Conservation (phyloP, 176 grass and related monocot genomes). For the Aechmea fasciata region DNA sequence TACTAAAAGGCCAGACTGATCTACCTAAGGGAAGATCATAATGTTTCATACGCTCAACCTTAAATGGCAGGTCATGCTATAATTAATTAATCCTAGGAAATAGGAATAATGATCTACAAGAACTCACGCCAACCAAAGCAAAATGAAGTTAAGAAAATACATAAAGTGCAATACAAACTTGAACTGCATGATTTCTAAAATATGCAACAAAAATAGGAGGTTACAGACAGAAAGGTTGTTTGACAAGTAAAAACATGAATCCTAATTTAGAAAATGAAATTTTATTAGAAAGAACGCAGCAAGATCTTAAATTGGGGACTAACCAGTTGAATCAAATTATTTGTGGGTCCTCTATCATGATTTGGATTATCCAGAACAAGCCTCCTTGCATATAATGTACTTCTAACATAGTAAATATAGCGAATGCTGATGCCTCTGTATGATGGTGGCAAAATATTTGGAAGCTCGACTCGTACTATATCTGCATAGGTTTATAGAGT, state of each 20-base stretch:
- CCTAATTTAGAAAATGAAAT: conserved; percentile 15
- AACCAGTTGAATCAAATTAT: conserved; percentile 62
- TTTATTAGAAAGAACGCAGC: not conserved
- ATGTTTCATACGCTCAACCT: too few species aligned
- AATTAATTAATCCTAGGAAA: too few species aligned
- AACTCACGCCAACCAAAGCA: too few species aligned
- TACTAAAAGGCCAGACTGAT: too few species aligned
- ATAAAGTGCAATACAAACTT: too few species aligned
- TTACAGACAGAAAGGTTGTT: not conserved
- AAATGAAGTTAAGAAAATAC: too few species aligned
- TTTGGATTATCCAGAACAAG: conserved; percentile 40
- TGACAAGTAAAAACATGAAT: not conserved
- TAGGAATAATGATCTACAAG: too few species aligned
- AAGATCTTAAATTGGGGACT: conserved; percentile 26
- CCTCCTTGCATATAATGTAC: conserved; percentile 51
- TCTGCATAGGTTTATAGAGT: conserved; percentile 33
- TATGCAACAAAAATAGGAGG: too few species aligned
- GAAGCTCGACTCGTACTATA: conserved; percentile 65
- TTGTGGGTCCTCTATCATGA: conserved; percentile 34
- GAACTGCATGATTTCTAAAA: too few species aligned
- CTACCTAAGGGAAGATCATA: too few species aligned
- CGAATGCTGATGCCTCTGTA: conserved; percentile 85
- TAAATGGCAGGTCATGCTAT: too few species aligned
- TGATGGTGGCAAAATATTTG: conserved; percentile 79
- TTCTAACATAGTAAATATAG: conserved; percentile 91